Conservation (phyloP, 169 alveolate species). For the Eimeria mitis region DNA sequence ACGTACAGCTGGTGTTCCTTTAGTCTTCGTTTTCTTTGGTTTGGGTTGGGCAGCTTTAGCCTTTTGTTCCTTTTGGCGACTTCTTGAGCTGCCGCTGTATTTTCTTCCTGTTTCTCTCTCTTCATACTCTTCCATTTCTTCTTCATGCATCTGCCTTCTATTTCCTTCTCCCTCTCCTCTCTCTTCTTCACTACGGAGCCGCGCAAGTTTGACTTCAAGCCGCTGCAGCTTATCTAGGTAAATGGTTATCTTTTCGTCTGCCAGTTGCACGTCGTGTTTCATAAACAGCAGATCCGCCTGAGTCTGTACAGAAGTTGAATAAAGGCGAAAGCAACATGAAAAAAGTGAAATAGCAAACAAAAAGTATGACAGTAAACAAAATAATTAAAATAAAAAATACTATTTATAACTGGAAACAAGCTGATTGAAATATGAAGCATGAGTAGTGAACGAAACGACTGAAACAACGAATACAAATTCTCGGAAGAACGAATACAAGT, state of each 20-base stretch:
- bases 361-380: too few species aligned
- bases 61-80: too few species aligned
- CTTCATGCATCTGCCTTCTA: background rate
- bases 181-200: background rate
- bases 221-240: conserved; percentile 20
- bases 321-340: too few species aligned
- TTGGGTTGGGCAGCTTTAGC: too few species aligned
- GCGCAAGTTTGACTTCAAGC: background rate
- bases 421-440: too few species aligned
- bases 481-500: too few species aligned
- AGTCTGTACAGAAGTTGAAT: background rate
- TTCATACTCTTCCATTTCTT: background rate
- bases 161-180: background rate
- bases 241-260: conserved; percentile 57
- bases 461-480: too few species aligned
- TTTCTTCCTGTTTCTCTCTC: background rate
- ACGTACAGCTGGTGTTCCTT: background rate
- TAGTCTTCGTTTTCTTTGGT: background rate
- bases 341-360: too few species aligned
- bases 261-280: conserved; percentile 47
- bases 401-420: too few species aligned
- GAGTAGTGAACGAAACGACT: too few species aligned
- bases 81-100: background rate
- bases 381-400: too few species aligned
- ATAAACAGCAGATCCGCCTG: conserved; percentile 66